Percentiles rank a stretch among this genome's conserved stretches.
These are phyloP conservation scores for Moesziomyces parantarcticus DNA, from an alignment of 1,284 basidiomycete genomes.

Conservation along the genomic window DNA sequence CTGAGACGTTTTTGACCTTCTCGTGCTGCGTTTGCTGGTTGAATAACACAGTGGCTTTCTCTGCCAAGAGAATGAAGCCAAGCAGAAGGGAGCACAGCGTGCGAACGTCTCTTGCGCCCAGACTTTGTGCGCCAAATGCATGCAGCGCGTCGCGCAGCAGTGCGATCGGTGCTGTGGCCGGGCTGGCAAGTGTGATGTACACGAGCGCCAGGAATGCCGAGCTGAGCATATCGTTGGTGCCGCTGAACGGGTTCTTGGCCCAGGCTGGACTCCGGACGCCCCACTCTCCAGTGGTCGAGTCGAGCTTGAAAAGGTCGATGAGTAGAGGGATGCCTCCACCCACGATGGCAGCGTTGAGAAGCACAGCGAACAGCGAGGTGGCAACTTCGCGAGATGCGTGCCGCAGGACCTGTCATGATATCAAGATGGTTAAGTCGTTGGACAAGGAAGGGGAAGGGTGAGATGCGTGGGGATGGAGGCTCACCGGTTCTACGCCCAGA, in stretches of 20 bases:
- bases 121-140: slow-evolving; percentile 1
- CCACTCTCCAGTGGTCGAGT: slow-evolving; percentile 54
- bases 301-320: slow-evolving; percentile 51
- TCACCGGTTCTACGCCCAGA: slow-evolving; percentile 45
- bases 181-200: slow-evolving; percentile 18
- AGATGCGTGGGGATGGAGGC: neutral
- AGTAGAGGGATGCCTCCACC: slow-evolving; percentile 55
- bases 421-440: neutral
- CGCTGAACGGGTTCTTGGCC: slow-evolving; percentile 33
- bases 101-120: slow-evolving; percentile 13
- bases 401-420: slow-evolving; percentile 17
- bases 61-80: slow-evolving; percentile 16
- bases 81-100: slow-evolving; percentile 27
- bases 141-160: slow-evolving; percentile 3
- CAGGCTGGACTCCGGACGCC: slow-evolving; percentile 44
- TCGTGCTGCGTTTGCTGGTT: neutral
- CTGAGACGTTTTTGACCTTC: slow-evolving; percentile 6
- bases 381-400: slow-evolving; percentile 40
- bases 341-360: slow-evolving; percentile 51
- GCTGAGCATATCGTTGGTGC: slow-evolving; percentile 49
- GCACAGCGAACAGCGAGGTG: slow-evolving; percentile 40
- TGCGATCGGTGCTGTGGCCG: neutral
- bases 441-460: no score
- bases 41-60: slow-evolving; percentile 20
- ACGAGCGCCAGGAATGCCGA: slow-evolving; percentile 23